A percentile compares a stretch with the other conserved stretches of the same genome.
Evolutionary conservation across 2,329 filamentous ascomycete species (phyloP).

Genomic region (Curvularia sp.): DNA sequence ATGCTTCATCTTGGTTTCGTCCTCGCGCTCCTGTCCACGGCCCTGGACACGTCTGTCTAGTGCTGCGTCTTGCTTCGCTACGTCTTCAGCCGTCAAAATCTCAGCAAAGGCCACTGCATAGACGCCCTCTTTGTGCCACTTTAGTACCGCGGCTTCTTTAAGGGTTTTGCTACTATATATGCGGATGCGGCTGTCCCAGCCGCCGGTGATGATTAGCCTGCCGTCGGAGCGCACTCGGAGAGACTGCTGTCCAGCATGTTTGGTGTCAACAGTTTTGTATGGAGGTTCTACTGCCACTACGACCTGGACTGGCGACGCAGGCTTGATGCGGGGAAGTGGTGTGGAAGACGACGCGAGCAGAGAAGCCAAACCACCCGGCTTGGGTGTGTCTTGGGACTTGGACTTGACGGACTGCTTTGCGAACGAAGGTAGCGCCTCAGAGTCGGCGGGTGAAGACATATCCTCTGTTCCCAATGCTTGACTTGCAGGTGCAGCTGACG

Average conservation of each 20-base stretch:
- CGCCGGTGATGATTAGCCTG: constrained; percentile 84
- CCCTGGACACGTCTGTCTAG: background rate
- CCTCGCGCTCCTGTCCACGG: constrained; percentile 40
- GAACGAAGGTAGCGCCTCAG: constrained; percentile 21
- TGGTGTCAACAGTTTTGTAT: constrained; percentile 73
- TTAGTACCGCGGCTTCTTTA: constrained; percentile 87
- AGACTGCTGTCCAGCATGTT: constrained; percentile 88
- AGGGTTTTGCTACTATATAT: constrained; percentile 83
- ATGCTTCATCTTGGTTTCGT: constrained; percentile 70
- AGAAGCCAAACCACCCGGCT: constrained; percentile 32
- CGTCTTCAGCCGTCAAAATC: constrained; percentile 36
- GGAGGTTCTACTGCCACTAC: constrained; percentile 50
- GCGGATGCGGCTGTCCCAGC: constrained; percentile 84
- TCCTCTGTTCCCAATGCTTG: background rate
- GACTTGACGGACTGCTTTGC: constrained; percentile 24
- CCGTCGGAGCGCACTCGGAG: constrained; percentile 79
- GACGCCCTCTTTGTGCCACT: constrained; percentile 91
- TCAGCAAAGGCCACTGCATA: constrained; percentile 78
- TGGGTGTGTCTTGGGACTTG: constrained; percentile 3
- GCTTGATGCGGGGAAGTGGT: constrained; percentile 16
- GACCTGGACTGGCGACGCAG: constrained; percentile 10
- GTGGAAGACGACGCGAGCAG: constrained; percentile 29
- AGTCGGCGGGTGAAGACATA: background rate
- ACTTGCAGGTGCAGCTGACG: background rate
- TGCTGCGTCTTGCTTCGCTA: background rate